Conservation (phyloP, 495 filamentous ascomycete species). For the Aspergillus wentii region DNA sequence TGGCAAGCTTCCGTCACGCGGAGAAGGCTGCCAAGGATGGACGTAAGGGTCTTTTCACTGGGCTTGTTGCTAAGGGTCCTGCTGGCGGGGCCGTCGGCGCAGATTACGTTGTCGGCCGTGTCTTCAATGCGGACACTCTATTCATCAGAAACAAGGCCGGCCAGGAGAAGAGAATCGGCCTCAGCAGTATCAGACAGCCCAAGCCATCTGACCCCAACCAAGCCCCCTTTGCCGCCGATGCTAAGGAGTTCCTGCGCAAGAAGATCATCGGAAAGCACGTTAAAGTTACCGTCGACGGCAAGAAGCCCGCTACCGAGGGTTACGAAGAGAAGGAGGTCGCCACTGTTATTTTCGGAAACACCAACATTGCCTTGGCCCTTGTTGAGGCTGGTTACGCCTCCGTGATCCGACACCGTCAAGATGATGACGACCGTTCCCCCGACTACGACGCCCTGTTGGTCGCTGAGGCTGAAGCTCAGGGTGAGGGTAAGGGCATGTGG, state of each 20-base stretch:
- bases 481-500: slow-evolving; percentile 93
- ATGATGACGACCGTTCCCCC: slow-evolving; percentile 86
- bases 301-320: slow-evolving; percentile 81
- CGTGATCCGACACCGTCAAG: slow-evolving; percentile 88
- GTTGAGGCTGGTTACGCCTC: slow-evolving; percentile 91
- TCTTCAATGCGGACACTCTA: slow-evolving; percentile 86
- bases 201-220: slow-evolving; percentile 78
- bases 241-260: slow-evolving; percentile 94
- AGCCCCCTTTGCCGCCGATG: slow-evolving; percentile 81
- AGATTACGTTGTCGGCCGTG: slow-evolving; percentile 78
- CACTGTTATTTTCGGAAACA: slow-evolving; percentile 75
- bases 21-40: slow-evolving; percentile 78
- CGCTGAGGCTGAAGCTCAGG: slow-evolving; percentile 80
- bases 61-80: slow-evolving; percentile 59
- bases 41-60: slow-evolving; percentile 71
- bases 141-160: slow-evolving; percentile 79
- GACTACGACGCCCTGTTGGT: slow-evolving; percentile 90
- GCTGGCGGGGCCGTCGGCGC: slow-evolving; percentile 48
- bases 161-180: slow-evolving; percentile 79
- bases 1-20: slow-evolving; percentile 78
- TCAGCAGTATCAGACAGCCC: slow-evolving; percentile 90
- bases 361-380: slow-evolving; percentile 78
- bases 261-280: slow-evolving; percentile 94
- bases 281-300: slow-evolving; percentile 79
- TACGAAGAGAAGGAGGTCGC: slow-evolving; percentile 94